Evolutionary conservation across 768 basidiomycete species (phyloP).

Genomic region (Russula sp.): DNA sequence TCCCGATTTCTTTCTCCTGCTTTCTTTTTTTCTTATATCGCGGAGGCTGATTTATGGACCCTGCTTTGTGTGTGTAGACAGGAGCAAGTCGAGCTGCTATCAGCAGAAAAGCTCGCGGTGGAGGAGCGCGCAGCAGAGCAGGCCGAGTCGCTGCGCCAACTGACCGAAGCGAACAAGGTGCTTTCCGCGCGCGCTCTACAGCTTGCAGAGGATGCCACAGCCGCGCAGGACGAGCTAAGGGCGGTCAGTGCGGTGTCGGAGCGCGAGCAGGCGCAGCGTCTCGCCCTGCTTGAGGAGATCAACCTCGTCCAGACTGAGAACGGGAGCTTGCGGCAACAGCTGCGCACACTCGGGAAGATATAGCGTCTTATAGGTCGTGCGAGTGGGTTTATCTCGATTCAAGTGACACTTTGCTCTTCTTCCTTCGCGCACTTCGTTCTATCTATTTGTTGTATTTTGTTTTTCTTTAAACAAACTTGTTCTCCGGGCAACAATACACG

Average conservation of each 20-base stretch:
- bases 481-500: too few relatives aligned
- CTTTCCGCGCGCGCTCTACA: conserved; percentile 67
- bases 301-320: conserved; percentile 82
- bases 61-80: conserved; percentile 38
- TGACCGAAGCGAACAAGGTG: conserved; percentile 72
- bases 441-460: too few relatives aligned
- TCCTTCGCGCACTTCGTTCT: too few relatives aligned
- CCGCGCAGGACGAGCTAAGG: conserved; percentile 63
- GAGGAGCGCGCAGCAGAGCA: conserved; percentile 66
- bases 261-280: conserved; percentile 75
- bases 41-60: not conserved
- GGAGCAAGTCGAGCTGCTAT: conserved; percentile 61
- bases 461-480: too few relatives aligned
- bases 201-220: conserved; percentile 64
- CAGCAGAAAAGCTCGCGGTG: conserved; percentile 59
- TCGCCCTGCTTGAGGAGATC: conserved; percentile 83
- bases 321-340: conserved; percentile 57
- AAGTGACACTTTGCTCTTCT: too few relatives aligned
- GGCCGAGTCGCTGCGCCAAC: conserved; percentile 63
- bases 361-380: conserved; percentile 20
- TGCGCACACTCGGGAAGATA: conserved; percentile 52
- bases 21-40: conserved; percentile 37
- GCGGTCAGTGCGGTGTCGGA: conserved; percentile 42
- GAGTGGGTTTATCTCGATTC: too few relatives aligned
- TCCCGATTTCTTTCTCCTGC: conserved; percentile 45